Evolutionary conservation across 148 eudicot species (phyloP).

Genomic region (Polygonum aviculare): DNA sequence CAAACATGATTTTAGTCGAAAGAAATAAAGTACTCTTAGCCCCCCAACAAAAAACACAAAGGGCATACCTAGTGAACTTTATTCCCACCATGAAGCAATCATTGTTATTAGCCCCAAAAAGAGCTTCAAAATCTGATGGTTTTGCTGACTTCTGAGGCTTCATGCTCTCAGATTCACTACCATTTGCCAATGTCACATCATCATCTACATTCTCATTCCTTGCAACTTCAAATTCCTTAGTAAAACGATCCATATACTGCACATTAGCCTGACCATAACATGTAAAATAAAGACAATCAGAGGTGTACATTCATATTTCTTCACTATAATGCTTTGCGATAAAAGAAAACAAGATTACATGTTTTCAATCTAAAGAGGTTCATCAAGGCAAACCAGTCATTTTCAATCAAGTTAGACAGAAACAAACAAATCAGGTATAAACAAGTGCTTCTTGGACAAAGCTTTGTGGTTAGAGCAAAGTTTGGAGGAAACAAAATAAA

Average conservation of each 20-base stretch:
- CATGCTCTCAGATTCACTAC: conserved; percentile 15
- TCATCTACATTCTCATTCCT: conserved; percentile 31
- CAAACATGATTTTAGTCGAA: not conserved
- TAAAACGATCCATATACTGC: conserved; percentile 63
- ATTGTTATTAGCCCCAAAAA: conserved; percentile 76
- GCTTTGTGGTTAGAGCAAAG: too few species aligned
- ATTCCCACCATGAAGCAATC: conserved; percentile 90
- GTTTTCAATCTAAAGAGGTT: not conserved
- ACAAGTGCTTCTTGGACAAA: not conserved
- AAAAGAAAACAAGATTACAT: not conserved
- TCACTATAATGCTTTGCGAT: not conserved
- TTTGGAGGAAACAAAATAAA: too few species aligned
- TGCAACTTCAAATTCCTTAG: conserved; percentile 55
- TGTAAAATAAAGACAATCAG: not conserved
- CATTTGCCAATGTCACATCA: conserved; percentile 13
- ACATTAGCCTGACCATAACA: conserved; percentile 53
- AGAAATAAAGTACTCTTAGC: not conserved
- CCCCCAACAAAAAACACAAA: not conserved
- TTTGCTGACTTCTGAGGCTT: conserved; percentile 42
- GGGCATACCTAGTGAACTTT: conserved; percentile 61
- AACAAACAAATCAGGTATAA: not conserved
- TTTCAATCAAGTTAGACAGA: not conserved
- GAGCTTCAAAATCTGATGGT: conserved; percentile 69
- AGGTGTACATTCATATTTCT: not conserved
- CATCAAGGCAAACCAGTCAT: not conserved